Evolutionary conservation across 176 grass and related monocot genomes (phyloP).

Genomic region (Hsuehochloa calcarea): DNA sequence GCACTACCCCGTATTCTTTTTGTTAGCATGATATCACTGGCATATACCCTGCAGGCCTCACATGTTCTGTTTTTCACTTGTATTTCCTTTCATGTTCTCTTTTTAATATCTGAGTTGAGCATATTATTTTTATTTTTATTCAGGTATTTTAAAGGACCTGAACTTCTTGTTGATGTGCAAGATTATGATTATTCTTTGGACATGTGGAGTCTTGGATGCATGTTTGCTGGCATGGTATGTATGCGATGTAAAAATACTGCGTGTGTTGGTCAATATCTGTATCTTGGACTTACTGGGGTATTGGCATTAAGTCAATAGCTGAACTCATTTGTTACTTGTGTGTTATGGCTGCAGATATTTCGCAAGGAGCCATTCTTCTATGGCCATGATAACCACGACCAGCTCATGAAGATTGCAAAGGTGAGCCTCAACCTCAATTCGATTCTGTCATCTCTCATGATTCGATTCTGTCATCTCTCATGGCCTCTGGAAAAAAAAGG

Average conservation of each 20-base stretch:
- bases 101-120: conserved; percentile 12
- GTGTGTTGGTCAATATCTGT: neutral
- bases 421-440: conserved; percentile 25
- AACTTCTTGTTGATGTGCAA: conserved; percentile 92
- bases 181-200: conserved; percentile 96
- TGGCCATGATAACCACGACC: conserved; percentile 97
- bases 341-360: conserved; percentile 78
- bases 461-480: neutral
- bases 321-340: conserved; percentile 19
- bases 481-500: neutral
- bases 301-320: conserved; percentile 4
- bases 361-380: conserved; percentile 99
- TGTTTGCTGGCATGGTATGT: conserved; percentile 98
- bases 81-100: neutral
- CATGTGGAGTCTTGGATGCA: conserved; percentile 97
- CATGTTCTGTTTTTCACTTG: conserved; percentile 23
- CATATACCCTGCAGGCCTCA: neutral
- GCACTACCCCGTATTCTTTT: neutral
- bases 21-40: neutral
- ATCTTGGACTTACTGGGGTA: neutral
- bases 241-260: neutral
- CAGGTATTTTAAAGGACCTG: conserved; percentile 95
- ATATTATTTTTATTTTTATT: conserved; percentile 12
- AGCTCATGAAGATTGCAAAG: conserved; percentile 98
- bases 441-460: neutral